Percentiles rank a stretch among this genome's conserved stretches.
Conservation (phyloP, 1,139 yeast genomes). For the Blastobotrys arbuscula region DNA sequence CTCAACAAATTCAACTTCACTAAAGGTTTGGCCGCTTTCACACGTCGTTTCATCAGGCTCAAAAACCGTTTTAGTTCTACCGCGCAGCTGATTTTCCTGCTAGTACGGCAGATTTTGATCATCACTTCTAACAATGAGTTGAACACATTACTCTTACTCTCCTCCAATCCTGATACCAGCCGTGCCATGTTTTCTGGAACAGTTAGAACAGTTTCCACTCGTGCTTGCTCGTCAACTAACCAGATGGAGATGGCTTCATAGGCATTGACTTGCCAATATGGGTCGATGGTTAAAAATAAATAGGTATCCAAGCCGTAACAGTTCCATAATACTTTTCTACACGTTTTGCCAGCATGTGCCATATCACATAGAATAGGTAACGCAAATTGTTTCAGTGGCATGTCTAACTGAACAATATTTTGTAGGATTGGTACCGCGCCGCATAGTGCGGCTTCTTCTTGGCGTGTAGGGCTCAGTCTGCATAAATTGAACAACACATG, state of each 20-base stretch:
- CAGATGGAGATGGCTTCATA: conserved; percentile 49
- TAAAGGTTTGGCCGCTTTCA: conserved; percentile 14
- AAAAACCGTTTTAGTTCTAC: conserved; percentile 13
- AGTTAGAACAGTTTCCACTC: conserved; percentile 25
- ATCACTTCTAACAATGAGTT: conserved; percentile 17
- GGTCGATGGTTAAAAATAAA: conserved; percentile 47
- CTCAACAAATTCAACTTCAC: conserved; percentile 16
- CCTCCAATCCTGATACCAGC: conserved; percentile 14
- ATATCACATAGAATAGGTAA: conserved; percentile 61
- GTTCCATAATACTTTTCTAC: conserved; percentile 39
- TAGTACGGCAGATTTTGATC: conserved; percentile 15
- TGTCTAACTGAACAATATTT: conserved; percentile 41
- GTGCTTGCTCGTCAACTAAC: conserved; percentile 32
- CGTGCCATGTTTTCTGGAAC: conserved; percentile 6
- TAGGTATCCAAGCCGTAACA: conserved; percentile 45
- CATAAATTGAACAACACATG: conserved; percentile 46
- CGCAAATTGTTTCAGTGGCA: conserved; percentile 56
- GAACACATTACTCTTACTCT: conserved; percentile 13
- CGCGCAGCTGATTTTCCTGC: conserved; percentile 16
- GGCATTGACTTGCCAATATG: conserved; percentile 68
- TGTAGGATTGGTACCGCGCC: conserved; percentile 52
- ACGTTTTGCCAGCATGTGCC: conserved; percentile 44
- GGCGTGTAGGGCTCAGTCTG: conserved; percentile 49
- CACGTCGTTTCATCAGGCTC: conserved; percentile 10
- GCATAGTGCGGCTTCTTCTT: conserved; percentile 47